These are phyloP conservation scores for Coccomyxa sp. DNA, from an alignment of 139 green algal species.

Conservation along the genomic window DNA sequence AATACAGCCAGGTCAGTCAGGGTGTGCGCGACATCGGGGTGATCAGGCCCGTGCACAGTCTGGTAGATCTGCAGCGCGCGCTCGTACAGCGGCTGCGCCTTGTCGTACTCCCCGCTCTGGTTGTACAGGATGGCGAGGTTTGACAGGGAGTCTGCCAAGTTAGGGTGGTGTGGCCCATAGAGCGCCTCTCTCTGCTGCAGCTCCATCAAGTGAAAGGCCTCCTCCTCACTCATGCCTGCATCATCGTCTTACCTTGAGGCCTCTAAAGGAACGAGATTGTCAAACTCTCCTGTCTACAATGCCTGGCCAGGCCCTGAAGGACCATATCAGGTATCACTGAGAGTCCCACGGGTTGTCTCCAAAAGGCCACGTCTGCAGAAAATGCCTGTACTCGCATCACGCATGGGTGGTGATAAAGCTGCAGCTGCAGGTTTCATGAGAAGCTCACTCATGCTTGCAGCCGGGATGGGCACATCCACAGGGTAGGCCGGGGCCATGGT, in stretches of 20 bases:
- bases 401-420: too few species aligned
- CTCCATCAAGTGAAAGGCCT: conserved; percentile 69
- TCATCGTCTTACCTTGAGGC: too few species aligned
- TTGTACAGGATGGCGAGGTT: conserved; percentile 87
- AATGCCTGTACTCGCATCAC: too few species aligned
- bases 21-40: conserved; percentile 85
- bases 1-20: conserved; percentile 90
- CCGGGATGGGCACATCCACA: neutral
- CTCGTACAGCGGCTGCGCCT: conserved; percentile 82
- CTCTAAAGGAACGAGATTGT: too few species aligned
- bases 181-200: conserved; percentile 68
- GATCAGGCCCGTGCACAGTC: conserved; percentile 49
- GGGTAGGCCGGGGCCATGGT: neutral
- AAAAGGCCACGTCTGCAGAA: too few species aligned
- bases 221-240: too few species aligned
- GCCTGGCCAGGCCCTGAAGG: too few species aligned
- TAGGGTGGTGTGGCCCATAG: conserved; percentile 60
- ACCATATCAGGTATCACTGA: too few species aligned
- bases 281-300: too few species aligned
- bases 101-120: conserved; percentile 31
- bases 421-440: too few species aligned
- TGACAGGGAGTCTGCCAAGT: conserved; percentile 69
- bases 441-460: too few species aligned
- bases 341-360: too few species aligned
- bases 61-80: conserved; percentile 80